Conservation (phyloP, 441 rosid species). For the Syzygium syzygioides region DNA sequence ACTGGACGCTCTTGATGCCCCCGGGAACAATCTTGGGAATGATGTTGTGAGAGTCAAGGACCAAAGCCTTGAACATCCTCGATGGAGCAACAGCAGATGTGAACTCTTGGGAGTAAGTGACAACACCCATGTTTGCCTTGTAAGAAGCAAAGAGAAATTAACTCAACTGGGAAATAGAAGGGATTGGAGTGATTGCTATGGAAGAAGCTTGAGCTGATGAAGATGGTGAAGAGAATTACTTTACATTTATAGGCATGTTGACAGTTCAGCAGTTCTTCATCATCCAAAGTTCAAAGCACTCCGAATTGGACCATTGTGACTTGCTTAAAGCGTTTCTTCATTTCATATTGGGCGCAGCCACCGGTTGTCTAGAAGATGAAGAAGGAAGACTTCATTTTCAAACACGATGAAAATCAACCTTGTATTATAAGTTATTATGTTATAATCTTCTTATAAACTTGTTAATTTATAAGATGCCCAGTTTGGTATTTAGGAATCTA, state of each 20-base stretch:
- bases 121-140: neutral
- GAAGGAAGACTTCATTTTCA: neutral
- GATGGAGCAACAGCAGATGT: neutral
- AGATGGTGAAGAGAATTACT: neutral
- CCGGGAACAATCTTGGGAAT: neutral
- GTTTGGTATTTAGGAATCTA: neutral
- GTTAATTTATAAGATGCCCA: neutral
- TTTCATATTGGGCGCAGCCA: neutral
- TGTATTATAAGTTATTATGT: neutral
- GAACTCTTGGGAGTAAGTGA: neutral
- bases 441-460: neutral
- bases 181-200: neutral
- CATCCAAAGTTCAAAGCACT: neutral
- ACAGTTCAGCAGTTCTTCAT: neutral
- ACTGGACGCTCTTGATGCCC: neutral
- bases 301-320: neutral
- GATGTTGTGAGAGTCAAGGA: neutral
- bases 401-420: neutral
- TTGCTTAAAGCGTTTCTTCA: neutral
- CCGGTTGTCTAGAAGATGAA: neutral
- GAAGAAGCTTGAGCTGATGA: neutral
- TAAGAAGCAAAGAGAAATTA: neutral
- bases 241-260: neutral
- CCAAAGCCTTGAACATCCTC: slow-evolving; percentile 5
- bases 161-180: neutral